These are phyloP conservation scores for Acorus gramineus DNA, from an alignment of 106 monocot genomes.

Conservation along the genomic window DNA sequence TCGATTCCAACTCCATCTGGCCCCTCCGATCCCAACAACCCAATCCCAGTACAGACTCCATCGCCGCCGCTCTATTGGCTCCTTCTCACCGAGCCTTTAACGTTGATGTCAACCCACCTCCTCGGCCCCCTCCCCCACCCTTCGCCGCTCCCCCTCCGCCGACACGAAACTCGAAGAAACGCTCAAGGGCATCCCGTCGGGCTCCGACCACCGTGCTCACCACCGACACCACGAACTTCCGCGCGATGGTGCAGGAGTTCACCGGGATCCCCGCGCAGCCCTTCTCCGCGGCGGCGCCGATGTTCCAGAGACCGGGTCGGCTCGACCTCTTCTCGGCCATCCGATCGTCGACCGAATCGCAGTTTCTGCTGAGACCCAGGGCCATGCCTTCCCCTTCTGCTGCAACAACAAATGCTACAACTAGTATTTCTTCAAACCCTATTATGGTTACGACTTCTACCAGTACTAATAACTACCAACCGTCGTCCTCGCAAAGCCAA, in stretches of 20 bases:
- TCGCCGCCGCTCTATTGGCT: too few relatives aligned
- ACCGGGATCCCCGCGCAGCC: conserved; percentile 79
- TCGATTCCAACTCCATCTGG: not conserved
- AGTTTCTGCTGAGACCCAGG: conserved; percentile 41
- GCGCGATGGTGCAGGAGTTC: conserved; percentile 96
- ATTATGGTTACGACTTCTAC: not conserved
- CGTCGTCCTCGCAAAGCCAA: not conserved
- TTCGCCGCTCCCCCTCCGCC: not conserved
- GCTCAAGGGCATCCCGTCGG: conserved; percentile 62
- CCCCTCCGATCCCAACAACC: not conserved
- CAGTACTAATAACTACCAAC: conserved; percentile 13
- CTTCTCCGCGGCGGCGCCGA: conserved; percentile 18
- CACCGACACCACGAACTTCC: conserved; percentile 89
- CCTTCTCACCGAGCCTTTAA: too few relatives aligned
- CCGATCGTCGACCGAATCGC: not conserved
- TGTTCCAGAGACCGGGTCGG: conserved; percentile 20
- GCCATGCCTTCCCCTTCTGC: conserved; percentile 1
- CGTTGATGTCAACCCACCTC: not conserved
- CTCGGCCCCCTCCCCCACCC: not conserved
- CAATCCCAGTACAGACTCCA: not conserved
- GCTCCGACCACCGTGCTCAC: conserved; percentile 81
- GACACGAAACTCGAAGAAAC: conserved; percentile 42
- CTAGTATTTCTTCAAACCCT: not conserved
- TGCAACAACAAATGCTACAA: conserved; percentile 2
- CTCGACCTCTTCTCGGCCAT: conserved; percentile 26